A percentile compares a stretch with the other conserved stretches of the same genome.
Evolutionary conservation across 2,329 filamentous ascomycete genomes (phyloP).

Genomic region (Amesomyces nigricolor): DNA sequence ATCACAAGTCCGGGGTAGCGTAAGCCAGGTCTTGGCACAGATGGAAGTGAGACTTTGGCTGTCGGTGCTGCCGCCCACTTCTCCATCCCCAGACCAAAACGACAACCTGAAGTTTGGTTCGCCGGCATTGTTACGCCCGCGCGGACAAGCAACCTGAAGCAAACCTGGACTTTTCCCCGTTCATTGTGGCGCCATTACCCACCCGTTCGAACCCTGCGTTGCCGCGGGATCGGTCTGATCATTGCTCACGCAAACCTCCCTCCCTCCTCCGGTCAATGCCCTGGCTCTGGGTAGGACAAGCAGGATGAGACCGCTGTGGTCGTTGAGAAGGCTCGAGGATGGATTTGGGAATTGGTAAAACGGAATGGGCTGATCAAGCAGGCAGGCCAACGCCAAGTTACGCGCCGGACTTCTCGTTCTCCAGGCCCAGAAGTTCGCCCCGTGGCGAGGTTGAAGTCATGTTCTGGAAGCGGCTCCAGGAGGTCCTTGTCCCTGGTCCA

Average conservation of each 20-base stretch:
- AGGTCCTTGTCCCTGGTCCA: neutral
- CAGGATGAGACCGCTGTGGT: too few species aligned
- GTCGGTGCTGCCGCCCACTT: constrained; percentile 1
- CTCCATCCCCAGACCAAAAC: neutral
- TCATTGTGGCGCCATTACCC: constrained; percentile 34
- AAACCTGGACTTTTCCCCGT: constrained; percentile 4
- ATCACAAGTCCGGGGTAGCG: neutral
- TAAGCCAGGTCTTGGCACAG: constrained; percentile 12
- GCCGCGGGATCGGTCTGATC: constrained; percentile 27
- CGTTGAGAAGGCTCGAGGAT: too few species aligned
- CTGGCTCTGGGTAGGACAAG: too few species aligned
- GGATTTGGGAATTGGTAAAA: too few species aligned
- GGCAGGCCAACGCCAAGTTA: too few species aligned
- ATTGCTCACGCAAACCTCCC: constrained; percentile 13
- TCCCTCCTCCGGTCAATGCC: too few species aligned
- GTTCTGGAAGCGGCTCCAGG: constrained; percentile 1
- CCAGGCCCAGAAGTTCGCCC: too few species aligned
- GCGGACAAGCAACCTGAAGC: constrained; percentile 15
- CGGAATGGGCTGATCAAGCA: too few species aligned
- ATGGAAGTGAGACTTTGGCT: neutral
- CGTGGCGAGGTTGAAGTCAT: too few species aligned
- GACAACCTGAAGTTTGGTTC: neutral
- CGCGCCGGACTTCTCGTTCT: neutral
- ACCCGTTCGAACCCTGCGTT: constrained; percentile 23
- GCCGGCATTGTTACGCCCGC: neutral